Evolutionary conservation across 2,329 filamentous ascomycete species (phyloP).

Genomic region (Aspergillus quadricinctus): DNA sequence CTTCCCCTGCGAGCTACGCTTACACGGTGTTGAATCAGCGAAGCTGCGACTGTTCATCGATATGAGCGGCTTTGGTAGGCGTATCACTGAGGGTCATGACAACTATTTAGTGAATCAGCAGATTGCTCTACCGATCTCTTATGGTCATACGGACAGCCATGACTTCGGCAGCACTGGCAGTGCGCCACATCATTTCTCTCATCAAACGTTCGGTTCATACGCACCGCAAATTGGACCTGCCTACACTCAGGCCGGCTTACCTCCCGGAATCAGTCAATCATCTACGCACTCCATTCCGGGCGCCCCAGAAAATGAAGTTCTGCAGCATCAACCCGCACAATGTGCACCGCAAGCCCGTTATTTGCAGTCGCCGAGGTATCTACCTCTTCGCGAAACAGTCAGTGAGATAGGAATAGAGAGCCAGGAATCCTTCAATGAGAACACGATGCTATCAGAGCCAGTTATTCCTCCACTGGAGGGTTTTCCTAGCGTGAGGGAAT

Average conservation of each 20-base stretch:
- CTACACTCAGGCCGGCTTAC: constrained; percentile 31
- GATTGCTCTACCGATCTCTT: constrained; percentile 27
- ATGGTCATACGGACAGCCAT: constrained; percentile 27
- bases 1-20: background rate
- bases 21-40: background rate
- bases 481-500: constrained; percentile 44
- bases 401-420: constrained; percentile 39
- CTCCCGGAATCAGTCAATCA: constrained; percentile 26
- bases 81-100: constrained; percentile 33
- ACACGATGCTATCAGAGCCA: constrained; percentile 42
- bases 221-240: constrained; percentile 32
- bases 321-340: constrained; percentile 31
- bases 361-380: constrained; percentile 29
- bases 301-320: constrained; percentile 29
- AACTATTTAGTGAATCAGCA: constrained; percentile 32
- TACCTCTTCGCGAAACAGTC: constrained; percentile 32
- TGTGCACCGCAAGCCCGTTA: constrained; percentile 31
- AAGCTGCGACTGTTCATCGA: constrained; percentile 1
- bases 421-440: constrained; percentile 42
- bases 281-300: constrained; percentile 30
- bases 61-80: constrained; percentile 40
- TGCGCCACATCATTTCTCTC: constrained; percentile 28
- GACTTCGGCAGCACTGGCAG: constrained; percentile 29
- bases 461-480: constrained; percentile 41
- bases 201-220: constrained; percentile 36